These are phyloP conservation scores for Erigeron canadensis DNA, from an alignment of 129 eudicot species.

Conservation along the genomic window DNA sequence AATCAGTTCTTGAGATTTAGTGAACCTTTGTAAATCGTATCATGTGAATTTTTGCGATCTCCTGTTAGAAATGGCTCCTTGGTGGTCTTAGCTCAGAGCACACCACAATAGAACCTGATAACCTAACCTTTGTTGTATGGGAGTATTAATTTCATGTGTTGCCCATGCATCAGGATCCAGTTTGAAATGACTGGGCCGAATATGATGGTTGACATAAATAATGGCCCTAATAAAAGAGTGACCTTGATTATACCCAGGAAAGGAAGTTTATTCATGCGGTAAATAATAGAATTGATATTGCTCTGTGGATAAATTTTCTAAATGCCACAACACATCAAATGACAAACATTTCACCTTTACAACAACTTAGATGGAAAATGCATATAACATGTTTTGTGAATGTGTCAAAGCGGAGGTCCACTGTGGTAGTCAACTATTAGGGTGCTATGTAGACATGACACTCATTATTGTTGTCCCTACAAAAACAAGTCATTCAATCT, in stretches of 20 bases:
- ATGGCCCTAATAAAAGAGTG: too few species aligned
- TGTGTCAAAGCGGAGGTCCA: conserved; percentile 4
- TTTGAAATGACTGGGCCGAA: neutral
- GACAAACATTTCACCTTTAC: neutral
- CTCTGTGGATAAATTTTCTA: too few species aligned
- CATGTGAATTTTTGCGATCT: neutral
- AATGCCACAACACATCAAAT: too few species aligned
- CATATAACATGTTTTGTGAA: neutral
- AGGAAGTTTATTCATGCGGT: too few species aligned
- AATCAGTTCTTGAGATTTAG: conserved; percentile 2
- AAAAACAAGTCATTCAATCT: conserved; percentile 5
- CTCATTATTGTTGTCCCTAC: neutral
- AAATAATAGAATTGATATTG: too few species aligned
- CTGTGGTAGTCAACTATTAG: neutral
- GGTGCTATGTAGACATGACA: conserved; percentile 7
- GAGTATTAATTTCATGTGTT: neutral
- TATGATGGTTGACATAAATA: too few species aligned
- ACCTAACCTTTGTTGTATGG: neutral
- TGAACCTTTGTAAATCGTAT: conserved; percentile 2
- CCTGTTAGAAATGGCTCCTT: neutral
- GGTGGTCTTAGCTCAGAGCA: neutral
- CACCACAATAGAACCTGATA: neutral
- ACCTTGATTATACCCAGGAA: too few species aligned
- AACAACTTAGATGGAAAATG: conserved; percentile 12
- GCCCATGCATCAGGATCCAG: neutral